Evolutionary conservation across 1,139 yeast species (phyloP).

Genomic region (Yamadazyma atmosphaerica): DNA sequence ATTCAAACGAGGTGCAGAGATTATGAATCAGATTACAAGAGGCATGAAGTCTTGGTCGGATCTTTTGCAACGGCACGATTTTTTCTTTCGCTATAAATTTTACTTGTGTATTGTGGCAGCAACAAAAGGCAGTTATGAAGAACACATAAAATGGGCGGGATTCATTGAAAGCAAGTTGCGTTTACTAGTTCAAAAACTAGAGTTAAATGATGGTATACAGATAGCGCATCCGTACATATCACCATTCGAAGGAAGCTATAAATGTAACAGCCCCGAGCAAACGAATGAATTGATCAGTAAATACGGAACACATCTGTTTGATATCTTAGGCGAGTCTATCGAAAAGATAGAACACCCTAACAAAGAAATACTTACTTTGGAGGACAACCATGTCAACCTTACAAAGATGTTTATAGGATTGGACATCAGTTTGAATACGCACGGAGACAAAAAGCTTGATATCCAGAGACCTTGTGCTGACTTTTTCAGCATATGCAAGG

Average conservation of each 20-base stretch:
- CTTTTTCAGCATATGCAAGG: constrained; percentile 75
- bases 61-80: constrained; percentile 73
- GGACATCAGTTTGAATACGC: constrained; percentile 51
- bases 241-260: constrained; percentile 61
- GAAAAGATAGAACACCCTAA: constrained; percentile 13
- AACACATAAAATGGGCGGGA: constrained; percentile 88
- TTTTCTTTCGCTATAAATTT: constrained; percentile 80
- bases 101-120: constrained; percentile 82
- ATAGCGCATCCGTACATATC: constrained; percentile 91
- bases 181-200: constrained; percentile 77
- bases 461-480: constrained; percentile 92
- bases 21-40: constrained; percentile 65
- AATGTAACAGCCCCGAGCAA: constrained; percentile 53
- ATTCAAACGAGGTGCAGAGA: constrained; percentile 67
- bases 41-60: constrained; percentile 75
- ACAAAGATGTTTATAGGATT: constrained; percentile 83
- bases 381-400: constrained; percentile 47
- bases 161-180: constrained; percentile 88
- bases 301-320: constrained; percentile 50
- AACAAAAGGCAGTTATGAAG: constrained; percentile 64
- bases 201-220: constrained; percentile 68
- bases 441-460: constrained; percentile 66
- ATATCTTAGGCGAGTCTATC: constrained; percentile 17
- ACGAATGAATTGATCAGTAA: constrained; percentile 54
- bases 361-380: constrained; percentile 11